Percentiles rank a stretch among this genome's conserved stretches.
Conservation (phyloP, 116 monocot species). For the Thalassia testudinum region DNA sequence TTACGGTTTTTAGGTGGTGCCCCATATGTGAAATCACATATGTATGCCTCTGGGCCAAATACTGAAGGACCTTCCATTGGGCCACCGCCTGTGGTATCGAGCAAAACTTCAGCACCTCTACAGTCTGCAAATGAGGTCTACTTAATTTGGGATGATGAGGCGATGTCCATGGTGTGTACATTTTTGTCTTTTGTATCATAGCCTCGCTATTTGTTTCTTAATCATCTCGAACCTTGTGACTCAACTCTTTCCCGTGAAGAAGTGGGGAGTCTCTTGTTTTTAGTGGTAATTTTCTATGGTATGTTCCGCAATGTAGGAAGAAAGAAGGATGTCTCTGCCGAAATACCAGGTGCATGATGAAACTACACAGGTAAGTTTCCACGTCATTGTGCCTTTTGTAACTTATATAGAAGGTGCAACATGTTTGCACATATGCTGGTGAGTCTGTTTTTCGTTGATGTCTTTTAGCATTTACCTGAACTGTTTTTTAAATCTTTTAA, state of each 20-base stretch:
- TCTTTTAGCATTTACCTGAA: too few species aligned
- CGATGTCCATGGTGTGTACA: slow-evolving; percentile 73
- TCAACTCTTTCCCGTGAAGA: too few species aligned
- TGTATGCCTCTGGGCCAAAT: slow-evolving; percentile 90
- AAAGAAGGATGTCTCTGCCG: slow-evolving; percentile 78
- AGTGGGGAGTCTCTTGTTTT: too few species aligned
- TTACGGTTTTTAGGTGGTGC: slow-evolving; percentile 17
- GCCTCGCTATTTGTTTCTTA: too few species aligned
- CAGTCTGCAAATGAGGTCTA: slow-evolving; percentile 77
- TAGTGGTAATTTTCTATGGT: too few species aligned
- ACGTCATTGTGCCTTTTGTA: too few species aligned
- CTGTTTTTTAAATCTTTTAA: too few species aligned
- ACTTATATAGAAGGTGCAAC: too few species aligned
- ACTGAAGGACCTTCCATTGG: slow-evolving; percentile 76
- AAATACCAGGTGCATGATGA: slow-evolving; percentile 99
- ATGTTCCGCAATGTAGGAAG: slow-evolving; percentile 43
- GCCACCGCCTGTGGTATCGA: slow-evolving; percentile 87
- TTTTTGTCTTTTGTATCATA: neutral
- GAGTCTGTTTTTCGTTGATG: too few species aligned
- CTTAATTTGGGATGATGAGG: slow-evolving; percentile 99
- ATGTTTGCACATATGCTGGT: too few species aligned
- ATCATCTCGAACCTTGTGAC: too few species aligned
- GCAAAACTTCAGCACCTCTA: slow-evolving; percentile 56
- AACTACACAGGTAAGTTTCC: slow-evolving; percentile 99
- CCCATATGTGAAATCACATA: slow-evolving; percentile 26